phyloP scores from a whole-genome alignment of 2,329 filamentous ascomycete genomes.

The Xylaria polymorpha region DNA sequence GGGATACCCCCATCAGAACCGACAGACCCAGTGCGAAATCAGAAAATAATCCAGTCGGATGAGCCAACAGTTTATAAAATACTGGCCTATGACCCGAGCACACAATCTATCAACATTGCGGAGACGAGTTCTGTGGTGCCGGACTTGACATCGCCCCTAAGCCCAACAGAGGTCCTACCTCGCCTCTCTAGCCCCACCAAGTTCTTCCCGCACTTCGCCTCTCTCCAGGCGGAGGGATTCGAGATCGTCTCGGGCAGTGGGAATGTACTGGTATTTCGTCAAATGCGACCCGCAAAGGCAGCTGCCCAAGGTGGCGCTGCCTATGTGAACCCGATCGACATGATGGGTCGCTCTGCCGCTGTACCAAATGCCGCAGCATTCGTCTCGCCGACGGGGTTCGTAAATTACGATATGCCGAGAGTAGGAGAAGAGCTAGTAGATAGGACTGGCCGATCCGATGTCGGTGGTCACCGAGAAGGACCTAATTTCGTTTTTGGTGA shows the following conservation, averaged over 20 bases:
- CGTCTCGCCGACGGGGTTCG: conserved; percentile 73
- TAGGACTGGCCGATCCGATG: conserved; percentile 56
- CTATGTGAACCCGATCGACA: conserved; percentile 69
- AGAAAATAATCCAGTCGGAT: conserved; percentile 38
- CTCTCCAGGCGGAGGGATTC: conserved; percentile 70
- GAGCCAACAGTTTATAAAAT: conserved; percentile 67
- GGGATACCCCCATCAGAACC: conserved; percentile 38
- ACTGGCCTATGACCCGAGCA: conserved; percentile 71
- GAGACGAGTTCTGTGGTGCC: conserved; percentile 69
- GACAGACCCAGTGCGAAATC: conserved; percentile 26
- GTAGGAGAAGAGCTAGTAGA: conserved; percentile 47
- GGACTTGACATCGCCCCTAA: conserved; percentile 61
- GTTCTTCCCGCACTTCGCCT: conserved; percentile 72
- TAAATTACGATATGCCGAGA: conserved; percentile 66
- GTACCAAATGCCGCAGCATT: conserved; percentile 65
- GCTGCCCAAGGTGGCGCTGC: conserved; percentile 33
- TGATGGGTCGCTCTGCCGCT: conserved; percentile 58
- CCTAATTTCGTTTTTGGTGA: conserved; percentile 57
- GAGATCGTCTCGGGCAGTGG: conserved; percentile 73
- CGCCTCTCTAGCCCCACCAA: conserved; percentile 71
- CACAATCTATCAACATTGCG: conserved; percentile 67
- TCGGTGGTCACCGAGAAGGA: conserved; percentile 60
- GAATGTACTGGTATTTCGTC: conserved; percentile 74
- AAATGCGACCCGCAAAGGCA: conserved; percentile 56
- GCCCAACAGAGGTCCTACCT: conserved; percentile 70